Evolutionary conservation across 257 asterid species (phyloP), one percentile per base, ranked within the genome.

Genomic region (Primulina tabacum): DNA sequence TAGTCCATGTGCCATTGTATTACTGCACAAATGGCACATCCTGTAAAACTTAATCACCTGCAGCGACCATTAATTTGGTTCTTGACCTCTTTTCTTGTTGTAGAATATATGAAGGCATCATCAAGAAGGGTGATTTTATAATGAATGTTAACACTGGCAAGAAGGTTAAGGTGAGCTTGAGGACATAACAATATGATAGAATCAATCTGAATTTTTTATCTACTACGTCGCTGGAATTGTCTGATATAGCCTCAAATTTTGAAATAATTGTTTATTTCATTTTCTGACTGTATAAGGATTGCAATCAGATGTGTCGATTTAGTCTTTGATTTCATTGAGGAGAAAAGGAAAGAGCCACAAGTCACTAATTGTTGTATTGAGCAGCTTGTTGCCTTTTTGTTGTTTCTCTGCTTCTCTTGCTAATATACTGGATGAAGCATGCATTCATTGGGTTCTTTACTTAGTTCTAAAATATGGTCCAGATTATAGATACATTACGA

Each of bases 91-190:
- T 16, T 34, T 68, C 33, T 73, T 73, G 50, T 71, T 78, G 81
- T 82, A 94, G 99, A 85, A 85, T 91, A 58, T 94, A 94, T 74
- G 99, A 94, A 87, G 99, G 99, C 72, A 72, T 89, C 81, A 81
- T 94, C 69, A 85, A 95, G 89, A 94, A 89, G 85, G 99, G 97
- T 43, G 99, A 94, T 75, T 86, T 87, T 82, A 86, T 94, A 61
- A 64, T 81, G 73, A 94, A 94, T 29, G 83, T 94, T 26, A 94
- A 94, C 82, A 89, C 96, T 0, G 99, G 99, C 70, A 94, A 91
- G 90, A 91, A 83, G 83, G 86, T 94, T 65, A 94, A 94, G 96
- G 97, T 89, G 73, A 71, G 86, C 69, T 69, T 74, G 67, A 37
- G 50, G 18, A 56, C 53, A 72, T 38, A 24, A 52, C 32, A 10